Percentiles rank a stretch among this genome's conserved stretches.
These are phyloP conservation scores for Oxytropis ochrocephala DNA, from an alignment of 306 rosid species.

Conservation along the genomic window DNA sequence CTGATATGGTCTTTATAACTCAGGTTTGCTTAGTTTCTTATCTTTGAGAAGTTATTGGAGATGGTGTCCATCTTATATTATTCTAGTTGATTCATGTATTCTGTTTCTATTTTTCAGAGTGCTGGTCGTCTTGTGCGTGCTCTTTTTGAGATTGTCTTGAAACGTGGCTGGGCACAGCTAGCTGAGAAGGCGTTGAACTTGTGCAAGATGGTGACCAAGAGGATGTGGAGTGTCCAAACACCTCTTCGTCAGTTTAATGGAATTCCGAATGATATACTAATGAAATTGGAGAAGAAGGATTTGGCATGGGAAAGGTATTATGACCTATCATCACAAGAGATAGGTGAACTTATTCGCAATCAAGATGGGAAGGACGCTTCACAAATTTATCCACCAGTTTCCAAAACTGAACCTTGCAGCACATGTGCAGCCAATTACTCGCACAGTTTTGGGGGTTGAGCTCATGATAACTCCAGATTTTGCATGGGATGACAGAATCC, in stretches of 20 bases:
- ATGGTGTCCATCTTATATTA: not conserved
- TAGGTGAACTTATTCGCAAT: slow-evolving; percentile 82
- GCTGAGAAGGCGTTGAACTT: slow-evolving; percentile 89
- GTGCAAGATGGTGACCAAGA: slow-evolving; percentile 84
- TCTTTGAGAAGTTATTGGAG: not conserved
- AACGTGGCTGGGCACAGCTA: slow-evolving; percentile 94
- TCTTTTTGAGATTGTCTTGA: slow-evolving; percentile 85
- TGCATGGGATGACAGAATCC: slow-evolving; percentile 87
- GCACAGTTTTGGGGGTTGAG: slow-evolving; percentile 86
- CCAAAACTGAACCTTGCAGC: slow-evolving; percentile 92
- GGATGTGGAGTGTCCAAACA: slow-evolving; percentile 97
- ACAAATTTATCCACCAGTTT: slow-evolving; percentile 80
- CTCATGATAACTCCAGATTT: slow-evolving; percentile 88
- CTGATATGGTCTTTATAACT: slow-evolving; percentile 95
- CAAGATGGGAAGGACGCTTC: slow-evolving; percentile 84
- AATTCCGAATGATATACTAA: slow-evolving; percentile 56
- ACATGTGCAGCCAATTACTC: slow-evolving; percentile 94
- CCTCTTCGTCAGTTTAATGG: slow-evolving; percentile 89
- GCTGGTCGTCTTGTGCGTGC: slow-evolving; percentile 98
- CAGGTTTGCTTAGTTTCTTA: slow-evolving; percentile 46
- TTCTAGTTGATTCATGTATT: slow-evolving; percentile 10
- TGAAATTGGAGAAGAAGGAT: slow-evolving; percentile 86
- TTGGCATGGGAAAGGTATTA: slow-evolving; percentile 95
- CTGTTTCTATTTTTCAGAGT: slow-evolving; percentile 47
- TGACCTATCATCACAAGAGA: slow-evolving; percentile 89